Conservation (phyloP, 352 stramenopile genomes). For the Pythium periplocum region DNA sequence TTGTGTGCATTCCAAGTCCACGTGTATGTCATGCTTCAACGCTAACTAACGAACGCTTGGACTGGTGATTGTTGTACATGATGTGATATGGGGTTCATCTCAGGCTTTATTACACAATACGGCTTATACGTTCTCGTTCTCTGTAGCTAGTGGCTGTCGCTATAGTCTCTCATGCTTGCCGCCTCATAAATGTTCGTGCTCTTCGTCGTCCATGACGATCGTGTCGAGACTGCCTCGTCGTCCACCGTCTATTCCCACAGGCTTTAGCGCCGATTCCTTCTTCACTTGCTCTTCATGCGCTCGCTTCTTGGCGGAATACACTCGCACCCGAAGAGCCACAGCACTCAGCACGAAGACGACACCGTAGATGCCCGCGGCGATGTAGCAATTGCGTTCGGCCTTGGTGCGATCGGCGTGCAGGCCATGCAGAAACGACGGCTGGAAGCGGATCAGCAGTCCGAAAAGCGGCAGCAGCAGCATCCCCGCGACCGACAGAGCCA, state of each 20-base stretch:
- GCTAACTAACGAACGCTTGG: too few relatives aligned
- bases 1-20: too few relatives aligned
- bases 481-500: slow-evolving; percentile 46
- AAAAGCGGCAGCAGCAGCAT: slow-evolving; percentile 49
- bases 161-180: too few relatives aligned
- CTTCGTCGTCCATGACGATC: slow-evolving; percentile 11
- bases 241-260: too few relatives aligned
- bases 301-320: slow-evolving; percentile 1
- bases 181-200: too few relatives aligned
- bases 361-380: slow-evolving; percentile 44
- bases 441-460: slow-evolving; percentile 46
- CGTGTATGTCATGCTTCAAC: too few relatives aligned
- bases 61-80: too few relatives aligned
- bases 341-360: slow-evolving; percentile 31
- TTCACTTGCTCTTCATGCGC: neutral
- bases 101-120: too few relatives aligned
- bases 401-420: slow-evolving; percentile 31
- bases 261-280: neutral
- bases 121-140: too few relatives aligned
- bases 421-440: slow-evolving; percentile 53
- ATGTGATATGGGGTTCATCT: too few relatives aligned
- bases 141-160: too few relatives aligned
- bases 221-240: neutral
- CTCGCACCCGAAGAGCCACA: slow-evolving; percentile 17
- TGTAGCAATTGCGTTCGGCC: slow-evolving; percentile 61